Percentiles rank a stretch among this genome's conserved stretches.
These are phyloP conservation scores for Trichosphaerium sp. DNA, from an alignment of 78 protist species.

Conservation along the genomic window DNA sequence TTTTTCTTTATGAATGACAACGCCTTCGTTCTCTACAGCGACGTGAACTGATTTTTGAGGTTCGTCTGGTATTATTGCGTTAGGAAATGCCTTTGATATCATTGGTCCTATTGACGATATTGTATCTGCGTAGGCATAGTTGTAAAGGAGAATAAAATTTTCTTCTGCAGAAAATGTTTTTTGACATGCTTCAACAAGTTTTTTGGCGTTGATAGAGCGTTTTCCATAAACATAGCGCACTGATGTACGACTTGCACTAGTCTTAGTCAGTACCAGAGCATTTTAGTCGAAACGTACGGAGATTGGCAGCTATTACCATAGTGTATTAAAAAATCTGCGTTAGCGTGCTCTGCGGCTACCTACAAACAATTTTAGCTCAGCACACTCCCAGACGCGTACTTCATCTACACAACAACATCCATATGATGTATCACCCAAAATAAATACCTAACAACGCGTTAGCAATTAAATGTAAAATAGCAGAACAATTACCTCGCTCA, in stretches of 20 bases:
- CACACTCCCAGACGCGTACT: no score
- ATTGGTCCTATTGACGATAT: no score
- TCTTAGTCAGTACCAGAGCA: neutral
- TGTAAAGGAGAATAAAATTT: constrained; percentile 12
- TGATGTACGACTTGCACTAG: constrained; percentile 28
- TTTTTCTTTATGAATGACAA: no score
- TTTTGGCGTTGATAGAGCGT: no score
- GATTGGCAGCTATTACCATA: constrained; percentile 44
- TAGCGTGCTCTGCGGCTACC: constrained; percentile 14
- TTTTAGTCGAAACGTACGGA: constrained; percentile 11
- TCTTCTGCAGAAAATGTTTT: neutral
- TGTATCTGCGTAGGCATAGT: no score
- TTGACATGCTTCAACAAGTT: neutral
- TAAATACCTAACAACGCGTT: constrained; percentile 9
- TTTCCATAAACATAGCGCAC: constrained; percentile 40
- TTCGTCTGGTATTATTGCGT: no score
- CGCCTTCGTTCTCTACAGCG: no score
- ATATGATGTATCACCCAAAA: constrained; percentile 36
- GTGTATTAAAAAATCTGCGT: constrained; percentile 29
- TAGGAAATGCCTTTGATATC: no score
- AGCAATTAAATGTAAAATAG: no score
- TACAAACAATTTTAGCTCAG: no score
- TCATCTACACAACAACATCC: constrained; percentile 47
- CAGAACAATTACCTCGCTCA: no score
- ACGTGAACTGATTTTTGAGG: no score